phyloP scores from a whole-genome alignment of 129 eudicot species.

The Flaveria linearis region DNA sequence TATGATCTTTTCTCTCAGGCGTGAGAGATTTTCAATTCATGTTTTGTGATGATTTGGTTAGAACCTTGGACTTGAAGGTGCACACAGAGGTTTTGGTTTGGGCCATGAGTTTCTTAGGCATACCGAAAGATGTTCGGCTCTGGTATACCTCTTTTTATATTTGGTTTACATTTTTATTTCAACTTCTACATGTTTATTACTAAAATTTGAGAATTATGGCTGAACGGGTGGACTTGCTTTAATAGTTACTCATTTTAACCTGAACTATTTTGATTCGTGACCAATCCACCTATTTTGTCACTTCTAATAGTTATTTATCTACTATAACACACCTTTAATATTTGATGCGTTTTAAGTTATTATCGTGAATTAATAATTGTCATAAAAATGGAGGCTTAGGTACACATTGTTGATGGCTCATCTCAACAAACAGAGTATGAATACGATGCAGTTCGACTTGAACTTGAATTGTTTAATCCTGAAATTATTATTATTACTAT shows the following conservation, averaged over 20 bases:
- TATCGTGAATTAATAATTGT: conserved; percentile 32
- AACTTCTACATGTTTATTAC: background rate
- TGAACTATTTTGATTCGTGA: background rate
- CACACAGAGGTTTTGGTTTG: no score
- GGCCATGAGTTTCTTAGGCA: no score
- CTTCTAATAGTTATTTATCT: background rate
- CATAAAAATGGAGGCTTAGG: conserved; percentile 58
- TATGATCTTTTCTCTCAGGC: no score
- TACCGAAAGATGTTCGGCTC: no score
- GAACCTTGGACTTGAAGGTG: no score
- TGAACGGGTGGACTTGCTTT: background rate
- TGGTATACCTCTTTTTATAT: no score
- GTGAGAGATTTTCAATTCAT: no score
- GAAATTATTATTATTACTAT: no score
- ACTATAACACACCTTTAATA: background rate
- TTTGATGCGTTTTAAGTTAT: conserved; percentile 5
- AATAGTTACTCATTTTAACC: background rate
- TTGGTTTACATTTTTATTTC: background rate
- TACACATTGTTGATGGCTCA: conserved; percentile 92
- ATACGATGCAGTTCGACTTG: conserved; percentile 91
- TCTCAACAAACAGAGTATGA: conserved; percentile 91
- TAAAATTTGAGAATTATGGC: conserved; percentile 12
- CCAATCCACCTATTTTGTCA: background rate
- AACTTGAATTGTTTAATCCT: conserved; percentile 93
- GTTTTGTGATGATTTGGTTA: no score